phyloP scores from a whole-genome alignment of 2,329 filamentous ascomycete genomes.

The Venturia asperata region DNA sequence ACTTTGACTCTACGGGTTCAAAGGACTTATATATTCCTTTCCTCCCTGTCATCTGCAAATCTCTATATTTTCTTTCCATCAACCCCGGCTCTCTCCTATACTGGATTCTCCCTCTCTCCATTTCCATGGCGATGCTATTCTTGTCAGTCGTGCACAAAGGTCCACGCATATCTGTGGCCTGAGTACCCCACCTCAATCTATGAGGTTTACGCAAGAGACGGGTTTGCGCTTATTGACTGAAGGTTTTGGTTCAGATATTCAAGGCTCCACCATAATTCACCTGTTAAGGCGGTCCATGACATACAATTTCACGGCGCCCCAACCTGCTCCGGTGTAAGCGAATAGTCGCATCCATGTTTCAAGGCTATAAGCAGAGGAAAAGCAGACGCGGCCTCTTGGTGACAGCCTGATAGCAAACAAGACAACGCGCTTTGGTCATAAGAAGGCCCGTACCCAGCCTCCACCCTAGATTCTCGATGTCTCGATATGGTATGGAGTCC shows the following conservation, averaged over 20 bases:
- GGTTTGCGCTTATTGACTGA: background rate
- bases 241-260: background rate
- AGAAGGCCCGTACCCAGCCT: background rate
- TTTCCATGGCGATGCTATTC: background rate
- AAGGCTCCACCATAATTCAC: background rate
- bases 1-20: background rate
- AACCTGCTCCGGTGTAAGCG: background rate
- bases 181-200: slow-evolving; percentile 2
- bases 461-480: background rate
- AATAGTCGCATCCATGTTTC: background rate
- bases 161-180: background rate
- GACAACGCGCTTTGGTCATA: background rate
- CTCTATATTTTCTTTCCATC: background rate
- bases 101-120: background rate
- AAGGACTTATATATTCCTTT: background rate
- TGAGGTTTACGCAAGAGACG: background rate
- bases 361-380: background rate
- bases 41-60: background rate
- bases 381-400: background rate
- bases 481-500: background rate
- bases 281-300: background rate
- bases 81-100: background rate
- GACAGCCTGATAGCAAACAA: background rate
- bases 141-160: background rate
- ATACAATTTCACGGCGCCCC: background rate